Percentiles rank a stretch among this genome's conserved stretches.
These are phyloP conservation scores for Parathielavia hyrcaniae DNA, from an alignment of 495 filamentous ascomycete genomes.

Conservation along the genomic window DNA sequence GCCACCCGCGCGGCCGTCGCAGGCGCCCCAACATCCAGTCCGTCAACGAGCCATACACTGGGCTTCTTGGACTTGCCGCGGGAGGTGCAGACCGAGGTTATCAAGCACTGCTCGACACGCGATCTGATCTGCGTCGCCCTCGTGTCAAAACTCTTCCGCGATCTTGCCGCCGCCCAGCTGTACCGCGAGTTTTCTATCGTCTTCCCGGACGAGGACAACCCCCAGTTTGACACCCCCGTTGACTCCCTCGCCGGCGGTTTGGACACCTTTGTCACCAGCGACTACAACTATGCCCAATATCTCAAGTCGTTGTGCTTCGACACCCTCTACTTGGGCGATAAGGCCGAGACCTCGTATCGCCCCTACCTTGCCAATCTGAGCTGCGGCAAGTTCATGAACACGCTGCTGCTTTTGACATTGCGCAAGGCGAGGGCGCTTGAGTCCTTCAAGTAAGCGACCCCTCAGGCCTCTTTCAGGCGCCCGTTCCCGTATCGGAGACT, in stretches of 20 bases:
- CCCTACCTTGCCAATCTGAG: conserved; percentile 43
- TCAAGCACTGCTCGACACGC: conserved; percentile 38
- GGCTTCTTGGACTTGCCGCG: conserved; percentile 42
- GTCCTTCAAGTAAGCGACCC: conserved; percentile 44
- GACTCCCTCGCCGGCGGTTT: conserved; percentile 51
- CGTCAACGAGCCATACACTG: conserved; percentile 10
- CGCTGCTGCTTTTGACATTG: conserved; percentile 50
- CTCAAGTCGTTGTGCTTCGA: conserved; percentile 48
- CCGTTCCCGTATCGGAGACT: background rate
- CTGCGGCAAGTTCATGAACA: conserved; percentile 58
- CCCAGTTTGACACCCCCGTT: conserved; percentile 40
- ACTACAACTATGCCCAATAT: conserved; percentile 54
- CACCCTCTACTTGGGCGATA: conserved; percentile 40
- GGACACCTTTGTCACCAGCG: conserved; percentile 54
- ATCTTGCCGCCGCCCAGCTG: conserved; percentile 50
- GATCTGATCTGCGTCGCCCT: conserved; percentile 51
- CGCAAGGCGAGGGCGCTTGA: conserved; percentile 50
- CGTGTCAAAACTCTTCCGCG: conserved; percentile 50
- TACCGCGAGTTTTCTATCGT: conserved; percentile 55
- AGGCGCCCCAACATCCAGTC: too few species aligned
- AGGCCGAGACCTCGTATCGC: conserved; percentile 43
- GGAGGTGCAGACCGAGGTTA: conserved; percentile 49
- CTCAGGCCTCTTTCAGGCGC: too few species aligned
- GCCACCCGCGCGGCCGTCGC: conserved; percentile 2
- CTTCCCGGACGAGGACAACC: conserved; percentile 51